Evolutionary conservation across 139 green algal genomes (phyloP), one percentile per base, ranked within the genome.

Genomic region (Desmodesmus armatus): DNA sequence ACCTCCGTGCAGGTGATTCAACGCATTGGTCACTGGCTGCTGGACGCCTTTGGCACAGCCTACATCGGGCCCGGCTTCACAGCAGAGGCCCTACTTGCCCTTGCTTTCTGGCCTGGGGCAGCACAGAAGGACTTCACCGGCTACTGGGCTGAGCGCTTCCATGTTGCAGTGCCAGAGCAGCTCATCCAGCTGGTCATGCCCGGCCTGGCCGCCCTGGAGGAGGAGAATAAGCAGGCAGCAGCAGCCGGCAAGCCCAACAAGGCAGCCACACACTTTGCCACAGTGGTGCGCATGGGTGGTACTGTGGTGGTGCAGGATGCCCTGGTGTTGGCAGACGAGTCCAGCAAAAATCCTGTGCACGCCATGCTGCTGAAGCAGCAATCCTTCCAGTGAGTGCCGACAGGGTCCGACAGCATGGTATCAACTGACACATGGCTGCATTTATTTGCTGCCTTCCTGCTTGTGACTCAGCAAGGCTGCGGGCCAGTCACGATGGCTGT

Each of bases 1-100:
- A n/a, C n/a, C n/a, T n/a, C n/a, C n/a, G n/a, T 9, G n/a, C 62
- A 71, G 62, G 62, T 71, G 11, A 40, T 71, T 40, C 62, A 41
- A 27, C 62, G 62, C 62, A 71, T 71, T 15, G 62, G 62, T 23
- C 15, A 40, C 15, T 71, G 62, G 62, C 62, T 71, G 62, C 62
- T 71, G 62, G 62, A 71, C 62, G 3, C 62, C 5, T 71, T 71
- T 71, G 27, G 62, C 11, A 71, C 62, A 3, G 62, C 62, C 19
- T 71, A 71, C 62, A 76, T 76, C 9, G 67, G 49, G 37, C 67
- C 67, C 3, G 67, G 67, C 67, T 76, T 76, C 67, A 76, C 70
- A n/a, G n/a, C n/a, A n/a, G n/a, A n/a, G n/a, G n/a, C n/a, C n/a
- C n/a, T 78, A 27, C 40, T 78, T 39, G 70, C 70, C 2, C 70